These are phyloP conservation scores for Lichenothelia convexa DNA, from an alignment of 495 filamentous ascomycete species.

Conservation along the genomic window DNA sequence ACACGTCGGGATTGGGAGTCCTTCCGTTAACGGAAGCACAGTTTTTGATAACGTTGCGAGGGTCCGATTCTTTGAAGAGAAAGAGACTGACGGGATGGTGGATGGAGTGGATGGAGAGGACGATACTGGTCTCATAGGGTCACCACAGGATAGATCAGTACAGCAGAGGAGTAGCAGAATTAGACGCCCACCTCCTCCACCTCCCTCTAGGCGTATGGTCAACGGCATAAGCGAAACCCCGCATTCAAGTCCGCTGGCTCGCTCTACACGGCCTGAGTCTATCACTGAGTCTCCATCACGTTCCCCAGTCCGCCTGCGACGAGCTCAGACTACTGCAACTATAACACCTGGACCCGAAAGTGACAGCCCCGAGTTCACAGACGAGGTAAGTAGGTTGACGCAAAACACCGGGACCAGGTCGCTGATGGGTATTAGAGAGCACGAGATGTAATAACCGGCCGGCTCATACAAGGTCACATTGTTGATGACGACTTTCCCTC, in stretches of 20 bases:
- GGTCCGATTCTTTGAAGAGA: no score
- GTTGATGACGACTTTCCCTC: slow-evolving; percentile 89
- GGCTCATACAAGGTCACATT: slow-evolving; percentile 88
- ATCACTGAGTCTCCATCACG: no score
- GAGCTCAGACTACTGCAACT: no score
- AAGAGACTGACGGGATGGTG: slow-evolving; percentile 20
- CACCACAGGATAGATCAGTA: not conserved
- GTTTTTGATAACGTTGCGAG: slow-evolving; percentile 22
- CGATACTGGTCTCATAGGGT: not conserved
- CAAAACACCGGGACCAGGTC: not conserved
- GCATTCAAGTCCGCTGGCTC: slow-evolving; percentile 8
- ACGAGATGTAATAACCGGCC: slow-evolving; percentile 75
- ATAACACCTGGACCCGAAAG: no score
- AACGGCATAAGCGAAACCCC: not conserved
- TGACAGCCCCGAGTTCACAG: slow-evolving; percentile 59
- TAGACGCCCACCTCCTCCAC: not conserved
- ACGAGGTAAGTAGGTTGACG: slow-evolving; percentile 33
- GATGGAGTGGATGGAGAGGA: not conserved
- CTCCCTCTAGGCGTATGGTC: not conserved
- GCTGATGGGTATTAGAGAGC: slow-evolving; percentile 31
- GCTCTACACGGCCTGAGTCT: slow-evolving; percentile 2
- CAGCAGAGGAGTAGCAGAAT: not conserved
- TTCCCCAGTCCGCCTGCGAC: no score
- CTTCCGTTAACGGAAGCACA: slow-evolving; percentile 50
- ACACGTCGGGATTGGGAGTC: not conserved